Evolutionary conservation across 2,329 filamentous ascomycete species (phyloP).

Genomic region (Alternaria tenuissima): DNA sequence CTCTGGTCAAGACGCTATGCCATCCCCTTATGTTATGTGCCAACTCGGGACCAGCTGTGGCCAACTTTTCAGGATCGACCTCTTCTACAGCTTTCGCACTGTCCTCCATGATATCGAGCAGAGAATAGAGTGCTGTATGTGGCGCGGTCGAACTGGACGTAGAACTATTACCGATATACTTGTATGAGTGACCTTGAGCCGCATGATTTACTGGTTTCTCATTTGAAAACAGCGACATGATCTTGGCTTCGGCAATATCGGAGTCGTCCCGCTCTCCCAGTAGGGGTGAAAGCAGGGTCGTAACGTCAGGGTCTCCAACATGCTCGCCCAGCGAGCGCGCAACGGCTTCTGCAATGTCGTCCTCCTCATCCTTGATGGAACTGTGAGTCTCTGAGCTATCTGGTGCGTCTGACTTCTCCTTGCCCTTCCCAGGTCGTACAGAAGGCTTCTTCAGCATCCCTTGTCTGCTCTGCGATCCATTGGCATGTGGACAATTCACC

Average conservation of each 20-base stretch:
- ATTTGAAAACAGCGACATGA: not conserved
- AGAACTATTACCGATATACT: slow-evolving; percentile 1
- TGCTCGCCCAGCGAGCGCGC: slow-evolving; percentile 7
- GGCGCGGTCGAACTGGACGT: not conserved
- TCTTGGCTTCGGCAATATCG: slow-evolving; percentile 5
- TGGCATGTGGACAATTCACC: not conserved
- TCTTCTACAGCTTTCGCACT: not conserved
- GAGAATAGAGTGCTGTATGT: not conserved
- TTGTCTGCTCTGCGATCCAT: not conserved
- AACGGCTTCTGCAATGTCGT: slow-evolving; percentile 14
- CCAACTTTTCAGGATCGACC: not conserved
- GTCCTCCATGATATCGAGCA: not conserved
- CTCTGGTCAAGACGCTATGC: slow-evolving; percentile 1
- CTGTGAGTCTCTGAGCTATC: not conserved
- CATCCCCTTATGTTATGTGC: not conserved
- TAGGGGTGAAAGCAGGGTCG: not conserved
- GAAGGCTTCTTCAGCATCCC: not conserved
- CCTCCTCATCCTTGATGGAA: not conserved
- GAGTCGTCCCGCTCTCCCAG: not conserved
- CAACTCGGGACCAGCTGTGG: not conserved
- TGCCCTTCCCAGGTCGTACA: not conserved
- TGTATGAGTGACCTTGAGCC: not conserved
- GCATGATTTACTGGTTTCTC: not conserved
- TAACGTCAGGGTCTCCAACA: not conserved
- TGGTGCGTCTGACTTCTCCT: not conserved